Evolutionary conservation across 2,329 filamentous ascomycete species (phyloP), one percentile per base, ranked within the genome.

Genomic region (Apiospora marii): DNA sequence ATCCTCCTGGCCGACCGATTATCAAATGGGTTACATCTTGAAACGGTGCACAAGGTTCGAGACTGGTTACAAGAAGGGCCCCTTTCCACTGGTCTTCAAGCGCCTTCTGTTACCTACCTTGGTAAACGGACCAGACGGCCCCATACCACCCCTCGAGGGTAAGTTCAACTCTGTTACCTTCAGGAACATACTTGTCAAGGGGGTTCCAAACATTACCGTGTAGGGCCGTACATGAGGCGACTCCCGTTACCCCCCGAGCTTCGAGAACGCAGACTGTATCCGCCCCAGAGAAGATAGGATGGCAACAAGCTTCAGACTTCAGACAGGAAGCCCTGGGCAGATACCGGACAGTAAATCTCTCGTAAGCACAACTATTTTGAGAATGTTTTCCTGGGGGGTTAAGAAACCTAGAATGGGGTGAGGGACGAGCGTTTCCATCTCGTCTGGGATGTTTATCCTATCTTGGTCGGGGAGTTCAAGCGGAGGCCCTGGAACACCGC

Each of bases 321-420:
- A n/a, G 22, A 37, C 19, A 41, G 58, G 58, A 41, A 64, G 30
- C 34, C 41, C 10, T 64, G 34, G 5, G 58, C 58, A 64, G 34
- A 12, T 64, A 30, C 58, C 58, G 58, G 34, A 64, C 34, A 34
- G 34, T 19, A 4, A 12, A 13, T 5, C 34, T 61, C 58, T 64
- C 58, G 58, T 64, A 64, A 64, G 58, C 58, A 64, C 58, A n/a
- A 24, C 58, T 24, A 30, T 24, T 41, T n/a, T 12, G 19, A 27
- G 53, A 0, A n/a, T 41, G 30, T 4, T 8, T 13, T 41, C 14
- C 19, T 10, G 41, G 30, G 58, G 58, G 19, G 3, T n/a, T 22
- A n/a, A 30, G 34, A n/a, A n/a, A 41, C 53, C 14, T 22, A 61
- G 30, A 22, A 12, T 22, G 30, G 51, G n/a, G 49, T n/a, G 7